Evolutionary conservation across 306 rosid genomes (phyloP).

Genomic region (Potentilla sterilis): DNA sequence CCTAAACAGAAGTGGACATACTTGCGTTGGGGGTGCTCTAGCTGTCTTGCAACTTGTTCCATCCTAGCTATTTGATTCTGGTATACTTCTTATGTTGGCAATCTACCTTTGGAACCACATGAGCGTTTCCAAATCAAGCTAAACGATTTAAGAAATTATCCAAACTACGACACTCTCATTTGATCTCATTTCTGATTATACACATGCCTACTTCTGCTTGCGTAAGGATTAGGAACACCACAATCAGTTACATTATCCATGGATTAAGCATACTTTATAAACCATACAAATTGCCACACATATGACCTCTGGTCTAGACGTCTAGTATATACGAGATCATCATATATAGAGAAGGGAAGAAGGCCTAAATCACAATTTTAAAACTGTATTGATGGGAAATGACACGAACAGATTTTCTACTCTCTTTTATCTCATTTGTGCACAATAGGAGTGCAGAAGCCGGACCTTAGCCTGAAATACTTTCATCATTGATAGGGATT

Average conservation of each 20-base stretch:
- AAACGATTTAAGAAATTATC: not conserved
- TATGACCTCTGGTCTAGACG: not conserved
- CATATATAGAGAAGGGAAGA: not conserved
- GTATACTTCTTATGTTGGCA: not conserved
- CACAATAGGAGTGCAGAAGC: not conserved
- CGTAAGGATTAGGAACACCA: not conserved
- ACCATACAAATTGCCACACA: not conserved
- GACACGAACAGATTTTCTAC: not conserved
- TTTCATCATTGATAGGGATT: not conserved
- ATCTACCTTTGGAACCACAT: not conserved
- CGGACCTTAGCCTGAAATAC: not conserved
- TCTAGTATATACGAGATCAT: not conserved
- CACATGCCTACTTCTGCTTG: not conserved
- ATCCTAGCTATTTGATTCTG: not conserved
- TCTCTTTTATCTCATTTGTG: not conserved
- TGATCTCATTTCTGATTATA: not conserved
- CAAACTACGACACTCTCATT: not conserved
- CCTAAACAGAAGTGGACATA: not conserved
- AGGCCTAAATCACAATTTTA: not conserved
- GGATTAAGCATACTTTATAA: not conserved
- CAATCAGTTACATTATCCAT: not conserved
- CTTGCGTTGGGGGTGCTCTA: too few relatives aligned
- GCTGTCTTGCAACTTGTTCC: not conserved
- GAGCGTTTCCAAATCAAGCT: not conserved
- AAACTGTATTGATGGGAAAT: not conserved